A percentile compares a stretch with the other conserved stretches of the same genome.
phyloP scores from a whole-genome alignment of 1,139 yeast species.

The Blastobotrys indianensis region DNA sequence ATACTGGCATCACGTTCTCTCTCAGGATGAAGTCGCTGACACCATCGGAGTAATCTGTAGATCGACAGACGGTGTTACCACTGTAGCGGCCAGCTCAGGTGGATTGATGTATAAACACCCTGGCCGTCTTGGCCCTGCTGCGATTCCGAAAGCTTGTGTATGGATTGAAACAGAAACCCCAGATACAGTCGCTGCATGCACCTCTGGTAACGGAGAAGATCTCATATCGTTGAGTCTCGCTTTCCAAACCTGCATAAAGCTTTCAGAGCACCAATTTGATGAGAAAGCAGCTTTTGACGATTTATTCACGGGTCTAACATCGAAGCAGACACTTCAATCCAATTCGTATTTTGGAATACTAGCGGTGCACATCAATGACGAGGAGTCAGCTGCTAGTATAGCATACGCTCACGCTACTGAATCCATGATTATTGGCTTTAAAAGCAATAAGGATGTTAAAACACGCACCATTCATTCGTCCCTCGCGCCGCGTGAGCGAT shows the following conservation, averaged over 20 bases:
- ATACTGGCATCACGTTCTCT: constrained; percentile 19
- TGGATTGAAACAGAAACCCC: constrained; percentile 12
- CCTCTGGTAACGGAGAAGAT: constrained; percentile 38
- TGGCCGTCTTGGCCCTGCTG: constrained; percentile 41
- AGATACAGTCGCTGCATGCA: constrained; percentile 1
- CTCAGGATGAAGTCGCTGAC: constrained; percentile 23
- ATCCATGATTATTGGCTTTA: constrained; percentile 22
- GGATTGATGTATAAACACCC: constrained; percentile 34
- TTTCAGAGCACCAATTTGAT: constrained; percentile 5
- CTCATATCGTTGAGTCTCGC: constrained; percentile 29
- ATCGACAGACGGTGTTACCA: constrained; percentile 23
- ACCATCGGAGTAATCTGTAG: constrained; percentile 38
- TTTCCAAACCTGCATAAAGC: constrained; percentile 6
- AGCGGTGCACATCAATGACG: constrained; percentile 2
- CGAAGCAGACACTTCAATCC: constrained; percentile 17
- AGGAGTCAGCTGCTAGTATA: constrained; percentile 9
- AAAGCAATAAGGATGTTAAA: no score
- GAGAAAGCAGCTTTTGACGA: constrained; percentile 8
- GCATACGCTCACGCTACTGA: constrained; percentile 25
- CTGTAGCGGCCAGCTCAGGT: constrained; percentile 37
- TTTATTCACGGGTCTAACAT: neutral
- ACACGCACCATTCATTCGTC: no score
- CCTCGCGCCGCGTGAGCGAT: no score
- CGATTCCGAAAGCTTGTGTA: constrained; percentile 33
- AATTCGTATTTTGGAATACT: constrained; percentile 23